A percentile compares a stretch with the other conserved stretches of the same genome.
phyloP scores from a whole-genome alignment of 1,139 yeast genomes.

The Blastobotrys capitulatus region DNA sequence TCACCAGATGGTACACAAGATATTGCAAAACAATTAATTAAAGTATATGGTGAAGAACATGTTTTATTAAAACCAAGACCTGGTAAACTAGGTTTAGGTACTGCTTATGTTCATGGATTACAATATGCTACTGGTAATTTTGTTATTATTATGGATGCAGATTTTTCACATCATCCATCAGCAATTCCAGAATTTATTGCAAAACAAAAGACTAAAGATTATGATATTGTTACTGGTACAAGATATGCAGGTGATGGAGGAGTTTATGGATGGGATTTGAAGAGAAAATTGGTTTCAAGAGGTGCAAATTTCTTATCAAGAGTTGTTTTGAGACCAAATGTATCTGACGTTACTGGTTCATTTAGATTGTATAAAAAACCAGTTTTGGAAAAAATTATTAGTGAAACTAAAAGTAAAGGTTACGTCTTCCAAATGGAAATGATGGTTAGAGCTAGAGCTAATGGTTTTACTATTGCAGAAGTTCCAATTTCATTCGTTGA shows the following conservation, averaged over 20 bases:
- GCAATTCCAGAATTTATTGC: constrained; percentile 73
- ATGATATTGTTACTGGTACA: constrained; percentile 81
- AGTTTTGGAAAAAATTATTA: constrained; percentile 61
- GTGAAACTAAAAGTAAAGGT: constrained; percentile 69
- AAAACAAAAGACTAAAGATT: constrained; percentile 59
- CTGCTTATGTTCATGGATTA: constrained; percentile 78
- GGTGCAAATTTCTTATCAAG: constrained; percentile 80
- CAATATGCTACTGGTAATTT: constrained; percentile 68
- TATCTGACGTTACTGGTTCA: constrained; percentile 74
- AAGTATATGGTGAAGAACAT: constrained; percentile 57
- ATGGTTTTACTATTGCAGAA: constrained; percentile 70
- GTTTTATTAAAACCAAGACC: constrained; percentile 68
- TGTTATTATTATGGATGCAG: constrained; percentile 83
- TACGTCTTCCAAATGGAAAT: constrained; percentile 88
- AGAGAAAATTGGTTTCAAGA: constrained; percentile 71
- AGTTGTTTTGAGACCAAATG: constrained; percentile 64
- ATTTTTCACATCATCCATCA: constrained; percentile 72
- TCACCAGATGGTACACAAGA: constrained; percentile 84
- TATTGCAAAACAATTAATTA: constrained; percentile 59
- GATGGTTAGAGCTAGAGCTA: constrained; percentile 76
- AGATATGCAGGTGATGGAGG: constrained; percentile 81
- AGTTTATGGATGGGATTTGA: constrained; percentile 81
- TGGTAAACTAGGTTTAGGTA: constrained; percentile 72
- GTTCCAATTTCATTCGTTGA: constrained; percentile 79
- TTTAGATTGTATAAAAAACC: constrained; percentile 72